phyloP scores from a whole-genome alignment of 176 grass and related monocot genomes.

The Paspalum vaginatum region DNA sequence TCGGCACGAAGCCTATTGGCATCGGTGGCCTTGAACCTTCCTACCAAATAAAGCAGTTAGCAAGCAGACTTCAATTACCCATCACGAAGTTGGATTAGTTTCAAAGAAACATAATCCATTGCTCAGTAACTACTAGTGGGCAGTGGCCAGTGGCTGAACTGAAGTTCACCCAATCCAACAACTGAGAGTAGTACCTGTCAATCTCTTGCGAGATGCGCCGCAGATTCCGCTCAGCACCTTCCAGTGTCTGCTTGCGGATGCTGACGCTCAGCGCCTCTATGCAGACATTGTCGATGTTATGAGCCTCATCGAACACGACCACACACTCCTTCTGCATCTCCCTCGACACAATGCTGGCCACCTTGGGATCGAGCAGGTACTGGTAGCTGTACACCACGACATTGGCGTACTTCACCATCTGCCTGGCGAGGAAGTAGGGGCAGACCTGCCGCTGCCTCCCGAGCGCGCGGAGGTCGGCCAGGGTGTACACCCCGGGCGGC shows the following conservation, averaged over 20 bases:
- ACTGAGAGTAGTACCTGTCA: slow-evolving; percentile 59
- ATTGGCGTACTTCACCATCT: slow-evolving; percentile 88
- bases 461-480: slow-evolving; percentile 69
- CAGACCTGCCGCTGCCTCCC: slow-evolving; percentile 75
- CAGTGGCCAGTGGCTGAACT: not conserved
- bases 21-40: slow-evolving; percentile 99
- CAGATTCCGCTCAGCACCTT: slow-evolving; percentile 75
- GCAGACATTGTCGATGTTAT: slow-evolving; percentile 97
- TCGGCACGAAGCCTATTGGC: slow-evolving; percentile 88
- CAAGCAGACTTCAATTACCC: slow-evolving; percentile 26
- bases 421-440: slow-evolving; percentile 91
- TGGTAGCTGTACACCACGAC: slow-evolving; percentile 97
- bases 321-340: slow-evolving; percentile 99
- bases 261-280: slow-evolving; percentile 90
- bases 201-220: slow-evolving; percentile 77
- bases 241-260: slow-evolving; percentile 82
- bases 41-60: slow-evolving; percentile 76
- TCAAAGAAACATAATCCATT: not conserved
- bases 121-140: not conserved
- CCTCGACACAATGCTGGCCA: slow-evolving; percentile 78
- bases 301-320: slow-evolving; percentile 90
- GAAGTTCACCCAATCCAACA: not conserved
- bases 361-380: slow-evolving; percentile 93
- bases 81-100: not conserved
- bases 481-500: slow-evolving; percentile 80